Conservation (phyloP, 225 moss, liverwort and hornwort species). For the Ulota crispa region DNA sequence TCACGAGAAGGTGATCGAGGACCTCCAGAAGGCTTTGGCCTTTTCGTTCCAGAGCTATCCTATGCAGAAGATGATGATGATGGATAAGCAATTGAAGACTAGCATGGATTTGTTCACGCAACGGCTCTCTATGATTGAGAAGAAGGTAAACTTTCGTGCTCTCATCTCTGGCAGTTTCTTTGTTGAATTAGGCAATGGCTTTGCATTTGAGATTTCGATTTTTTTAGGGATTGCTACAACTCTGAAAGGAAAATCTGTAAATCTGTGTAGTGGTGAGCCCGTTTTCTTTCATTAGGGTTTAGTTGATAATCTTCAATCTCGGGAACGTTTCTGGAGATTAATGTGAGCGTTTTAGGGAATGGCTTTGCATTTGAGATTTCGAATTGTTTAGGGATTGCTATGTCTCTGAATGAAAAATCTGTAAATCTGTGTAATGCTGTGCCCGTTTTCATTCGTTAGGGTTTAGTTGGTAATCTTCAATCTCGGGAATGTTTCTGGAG, state of each 20-base stretch:
- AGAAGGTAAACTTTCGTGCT: constrained; percentile 37
- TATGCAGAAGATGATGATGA: constrained; percentile 73
- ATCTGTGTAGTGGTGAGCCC: background rate
- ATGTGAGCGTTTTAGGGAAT: background rate
- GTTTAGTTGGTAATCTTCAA: background rate
- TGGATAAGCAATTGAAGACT: constrained; percentile 55
- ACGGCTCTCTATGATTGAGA: constrained; percentile 62
- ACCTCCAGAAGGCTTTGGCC: constrained; percentile 83
- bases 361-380: background rate
- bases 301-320: background rate
- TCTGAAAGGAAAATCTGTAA: background rate
- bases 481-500: background rate
- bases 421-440: background rate
- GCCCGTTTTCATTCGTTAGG: background rate
- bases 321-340: background rate
- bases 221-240: background rate
- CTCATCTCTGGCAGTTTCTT: background rate
- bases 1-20: constrained; percentile 74
- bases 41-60: constrained; percentile 77
- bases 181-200: background rate
- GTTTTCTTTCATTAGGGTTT: background rate
- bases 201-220: background rate
- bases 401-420: background rate
- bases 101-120: constrained; percentile 55
- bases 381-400: background rate